Conservation (phyloP, 2,329 filamentous ascomycete species). For the Pestalotiopsis sp. region DNA sequence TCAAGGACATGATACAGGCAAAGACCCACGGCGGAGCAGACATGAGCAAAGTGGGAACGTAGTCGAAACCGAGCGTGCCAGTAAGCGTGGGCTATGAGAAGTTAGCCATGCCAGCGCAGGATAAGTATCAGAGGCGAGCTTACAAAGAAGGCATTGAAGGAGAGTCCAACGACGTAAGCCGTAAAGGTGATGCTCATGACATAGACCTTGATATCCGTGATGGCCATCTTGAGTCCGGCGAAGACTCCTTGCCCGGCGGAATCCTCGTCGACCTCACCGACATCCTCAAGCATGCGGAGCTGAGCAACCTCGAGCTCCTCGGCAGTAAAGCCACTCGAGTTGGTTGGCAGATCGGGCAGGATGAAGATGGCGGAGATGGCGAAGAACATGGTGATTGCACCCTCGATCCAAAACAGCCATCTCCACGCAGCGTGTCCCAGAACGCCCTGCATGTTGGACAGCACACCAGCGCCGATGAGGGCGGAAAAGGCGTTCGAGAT, state of each 20-base stretch:
- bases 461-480: slow-evolving; percentile 59
- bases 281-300: slow-evolving; percentile 59
- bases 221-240: slow-evolving; percentile 58
- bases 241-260: slow-evolving; percentile 50
- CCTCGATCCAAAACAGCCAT: slow-evolving; percentile 58
- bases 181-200: slow-evolving; percentile 65
- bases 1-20: slow-evolving; percentile 57
- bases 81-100: slow-evolving; percentile 49
- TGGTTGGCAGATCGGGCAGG: slow-evolving; percentile 57
- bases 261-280: slow-evolving; percentile 58
- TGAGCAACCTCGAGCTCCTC: slow-evolving; percentile 60
- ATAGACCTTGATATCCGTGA: slow-evolving; percentile 65
- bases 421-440: slow-evolving; percentile 59
- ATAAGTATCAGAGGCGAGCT: slow-evolving; percentile 19
- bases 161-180: slow-evolving; percentile 60
- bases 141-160: slow-evolving; percentile 62
- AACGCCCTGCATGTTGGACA: slow-evolving; percentile 59
- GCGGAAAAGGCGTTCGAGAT: slow-evolving; percentile 64
- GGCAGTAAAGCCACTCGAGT: slow-evolving; percentile 59
- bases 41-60: slow-evolving; percentile 57
- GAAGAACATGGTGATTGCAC: slow-evolving; percentile 51
- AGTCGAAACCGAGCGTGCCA: slow-evolving; percentile 52
- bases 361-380: slow-evolving; percentile 50
- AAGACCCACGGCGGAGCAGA: slow-evolving; percentile 62
- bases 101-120: not conserved